phyloP scores from a whole-genome alignment of 352 stramenopile species.

The Pythium chondricola region DNA sequence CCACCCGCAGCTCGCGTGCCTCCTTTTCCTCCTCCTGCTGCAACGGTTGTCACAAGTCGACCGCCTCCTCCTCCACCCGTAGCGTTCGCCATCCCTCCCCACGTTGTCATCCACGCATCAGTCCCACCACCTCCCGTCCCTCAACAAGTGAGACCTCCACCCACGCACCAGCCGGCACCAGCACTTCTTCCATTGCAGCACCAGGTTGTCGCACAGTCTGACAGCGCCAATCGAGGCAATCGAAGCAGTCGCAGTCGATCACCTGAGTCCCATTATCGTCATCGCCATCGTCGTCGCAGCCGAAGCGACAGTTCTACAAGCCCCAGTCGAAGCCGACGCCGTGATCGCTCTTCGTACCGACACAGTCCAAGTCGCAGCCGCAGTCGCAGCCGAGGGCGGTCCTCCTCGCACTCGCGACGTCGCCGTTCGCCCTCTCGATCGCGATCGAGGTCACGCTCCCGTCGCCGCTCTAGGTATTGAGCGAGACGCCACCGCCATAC shows the following conservation, averaged over 20 bases:
- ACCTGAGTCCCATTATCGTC: background rate
- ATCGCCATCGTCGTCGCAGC: background rate
- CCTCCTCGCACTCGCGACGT: constrained; percentile 8
- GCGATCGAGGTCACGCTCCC: background rate
- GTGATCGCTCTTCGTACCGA: constrained; percentile 9
- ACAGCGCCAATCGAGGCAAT: constrained; percentile 5
- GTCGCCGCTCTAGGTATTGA: no score
- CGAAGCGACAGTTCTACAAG: constrained; percentile 11
- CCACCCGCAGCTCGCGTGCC: background rate
- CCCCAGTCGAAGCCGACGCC: constrained; percentile 11
- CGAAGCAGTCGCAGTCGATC: constrained; percentile 14
- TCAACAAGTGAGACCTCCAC: background rate
- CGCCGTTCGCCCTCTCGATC: constrained; percentile 6
- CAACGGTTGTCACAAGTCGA: background rate
- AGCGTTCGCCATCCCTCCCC: background rate
- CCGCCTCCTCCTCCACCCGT: background rate
- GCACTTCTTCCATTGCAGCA: background rate
- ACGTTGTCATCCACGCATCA: background rate
- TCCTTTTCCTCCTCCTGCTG: constrained; percentile 1
- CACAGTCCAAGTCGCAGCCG: constrained; percentile 15
- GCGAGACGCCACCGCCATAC: no score
- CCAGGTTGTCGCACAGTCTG: background rate
- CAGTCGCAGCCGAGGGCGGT: constrained; percentile 1
- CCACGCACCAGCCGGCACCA: background rate
- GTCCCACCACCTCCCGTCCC: background rate